Percentiles rank a stretch among this genome's conserved stretches.
Evolutionary conservation across 306 rosid species (phyloP).

Genomic region (Cicer pinnatifidum): DNA sequence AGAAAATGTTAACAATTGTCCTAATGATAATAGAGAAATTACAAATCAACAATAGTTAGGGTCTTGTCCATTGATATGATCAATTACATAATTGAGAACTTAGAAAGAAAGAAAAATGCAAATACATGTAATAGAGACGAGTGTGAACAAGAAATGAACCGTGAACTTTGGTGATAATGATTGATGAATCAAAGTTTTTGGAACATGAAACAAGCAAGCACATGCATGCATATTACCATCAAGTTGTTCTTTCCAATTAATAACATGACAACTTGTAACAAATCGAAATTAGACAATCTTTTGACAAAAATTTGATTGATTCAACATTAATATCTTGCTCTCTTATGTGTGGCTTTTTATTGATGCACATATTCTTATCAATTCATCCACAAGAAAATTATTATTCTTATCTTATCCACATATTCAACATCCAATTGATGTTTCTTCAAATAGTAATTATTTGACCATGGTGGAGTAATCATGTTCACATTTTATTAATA

Average conservation of each 20-base stretch:
- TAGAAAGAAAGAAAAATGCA: too few species aligned
- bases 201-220: slow-evolving; percentile 28
- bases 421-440: slow-evolving; percentile 18
- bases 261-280: slow-evolving; percentile 42
- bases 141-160: not conserved
- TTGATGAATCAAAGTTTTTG: slow-evolving; percentile 21
- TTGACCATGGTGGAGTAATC: not conserved
- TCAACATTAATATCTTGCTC: slow-evolving; percentile 32
- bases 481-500: not conserved
- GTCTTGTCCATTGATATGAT: not conserved
- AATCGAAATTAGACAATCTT: slow-evolving; percentile 41
- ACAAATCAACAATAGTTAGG: too few species aligned
- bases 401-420: slow-evolving; percentile 36
- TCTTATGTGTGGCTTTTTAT: slow-evolving; percentile 42
- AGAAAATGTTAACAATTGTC: too few species aligned
- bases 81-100: not conserved
- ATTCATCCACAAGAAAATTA: not conserved
- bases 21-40: too few species aligned
- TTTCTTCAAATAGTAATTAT: slow-evolving; percentile 25
- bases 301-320: slow-evolving; percentile 41
- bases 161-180: slow-evolving; percentile 29
- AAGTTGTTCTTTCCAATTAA: slow-evolving; percentile 37
- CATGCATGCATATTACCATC: slow-evolving; percentile 28
- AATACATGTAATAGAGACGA: too few species aligned
- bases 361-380: slow-evolving; percentile 37